Percentiles rank a stretch among this genome's conserved stretches.
phyloP scores from a whole-genome alignment of 768 basidiomycete species.

The Suillus subluteus region DNA sequence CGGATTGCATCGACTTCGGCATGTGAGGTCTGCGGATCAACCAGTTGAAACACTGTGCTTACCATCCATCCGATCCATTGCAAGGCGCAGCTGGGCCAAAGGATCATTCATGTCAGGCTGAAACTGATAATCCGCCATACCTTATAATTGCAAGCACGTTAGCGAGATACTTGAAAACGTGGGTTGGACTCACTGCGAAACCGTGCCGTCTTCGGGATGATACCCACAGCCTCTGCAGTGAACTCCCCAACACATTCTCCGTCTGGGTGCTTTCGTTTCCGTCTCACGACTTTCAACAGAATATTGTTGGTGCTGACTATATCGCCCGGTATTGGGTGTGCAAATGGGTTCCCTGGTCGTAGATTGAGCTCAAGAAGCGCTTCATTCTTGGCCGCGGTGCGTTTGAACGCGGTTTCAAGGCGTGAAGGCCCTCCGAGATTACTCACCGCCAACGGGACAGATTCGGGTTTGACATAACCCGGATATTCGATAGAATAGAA shows the following conservation, averaged over 20 bases:
- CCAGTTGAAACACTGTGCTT: conserved; percentile 21
- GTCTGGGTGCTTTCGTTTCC: conserved; percentile 53
- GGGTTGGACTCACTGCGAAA: conserved; percentile 75
- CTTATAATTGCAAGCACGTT: conserved; percentile 41
- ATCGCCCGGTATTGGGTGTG: conserved; percentile 85
- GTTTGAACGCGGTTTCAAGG: conserved; percentile 78
- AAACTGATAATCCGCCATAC: conserved; percentile 94
- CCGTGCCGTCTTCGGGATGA: conserved; percentile 80
- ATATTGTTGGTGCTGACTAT: conserved; percentile 78
- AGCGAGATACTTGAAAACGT: conserved; percentile 1
- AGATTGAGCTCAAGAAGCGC: conserved; percentile 77
- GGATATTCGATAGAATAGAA: conserved; percentile 91
- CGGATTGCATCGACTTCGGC: conserved; percentile 70
- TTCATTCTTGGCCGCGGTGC: conserved; percentile 62
- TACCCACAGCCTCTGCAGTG: conserved; percentile 71
- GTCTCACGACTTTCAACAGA: conserved; percentile 81
- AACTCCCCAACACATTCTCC: conserved; percentile 62
- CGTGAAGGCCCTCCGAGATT: conserved; percentile 71
- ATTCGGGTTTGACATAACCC: conserved; percentile 71
- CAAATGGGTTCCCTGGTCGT: conserved; percentile 72
- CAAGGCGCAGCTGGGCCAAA: conserved; percentile 63
- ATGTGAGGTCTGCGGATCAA: conserved; percentile 11
- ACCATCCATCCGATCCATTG: conserved; percentile 88
- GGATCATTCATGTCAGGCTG: conserved; percentile 75
- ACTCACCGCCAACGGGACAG: conserved; percentile 63